Base-by-base conservation (phyloP, 257 asterid genomes). In the Jasminum sambac region DNA sequence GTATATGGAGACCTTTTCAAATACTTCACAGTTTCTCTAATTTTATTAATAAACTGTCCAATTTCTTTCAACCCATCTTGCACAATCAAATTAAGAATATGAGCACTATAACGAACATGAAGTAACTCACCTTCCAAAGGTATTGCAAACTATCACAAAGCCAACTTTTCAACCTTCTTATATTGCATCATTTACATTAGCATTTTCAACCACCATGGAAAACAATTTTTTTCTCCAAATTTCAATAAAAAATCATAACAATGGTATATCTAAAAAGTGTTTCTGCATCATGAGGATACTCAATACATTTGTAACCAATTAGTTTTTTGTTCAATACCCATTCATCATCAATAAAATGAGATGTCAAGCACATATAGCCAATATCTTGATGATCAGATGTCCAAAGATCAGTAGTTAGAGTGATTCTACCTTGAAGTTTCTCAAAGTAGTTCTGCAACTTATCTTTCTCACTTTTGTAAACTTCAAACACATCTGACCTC, bases 261-360 rank as follows among this genome's bases (percentile, higher is more conserved):
- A 37, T 42, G 14, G 62, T 21, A 11, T 21, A 39, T 12, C 37
- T 39, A 41, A 26, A 61, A 1, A 61, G 14, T 11, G 25, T n/a
- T 7, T 59, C 30, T 5, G 25, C 59, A 62, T 30, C 59, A 17
- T 71, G 69, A 16, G 74, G 74, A 40, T 13, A 5, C 0, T 38
- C 13, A 42, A 70, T 24, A 39, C 26, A 13, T 11, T 23, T 21
- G 61, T 0, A 41, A 61, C 30, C 11, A n/a, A n/a, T n/a, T n/a
- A n/a, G n/a, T n/a, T 11, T 60, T 16, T 71, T 43, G 16, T 42
- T 6, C 10, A 71, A 42, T 6, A 2, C 16, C 21, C 26, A 42
- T 19, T 25, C 12, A 25, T 3, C 23, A 60, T 60, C 13, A 58
- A 25, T 60, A 14, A 60, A 60, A 60, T 43, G 63, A 5, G 61